These are phyloP conservation scores for Tuber magnatum DNA, from an alignment of 495 filamentous ascomycete genomes.

Conservation along the genomic window DNA sequence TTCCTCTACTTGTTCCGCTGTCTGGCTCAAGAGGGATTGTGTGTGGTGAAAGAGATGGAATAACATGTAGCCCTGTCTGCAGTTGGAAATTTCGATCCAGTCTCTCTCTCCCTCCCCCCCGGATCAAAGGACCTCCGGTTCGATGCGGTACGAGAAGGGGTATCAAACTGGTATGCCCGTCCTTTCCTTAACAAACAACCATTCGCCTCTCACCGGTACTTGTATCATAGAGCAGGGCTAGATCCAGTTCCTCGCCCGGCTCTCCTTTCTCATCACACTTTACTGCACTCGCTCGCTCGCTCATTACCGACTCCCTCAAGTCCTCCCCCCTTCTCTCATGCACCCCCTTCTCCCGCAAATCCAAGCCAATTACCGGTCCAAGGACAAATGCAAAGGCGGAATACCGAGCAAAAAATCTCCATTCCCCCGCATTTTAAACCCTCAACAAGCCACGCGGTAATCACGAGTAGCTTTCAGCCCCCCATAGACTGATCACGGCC, in stretches of 20 bases:
- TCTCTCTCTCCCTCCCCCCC: neutral
- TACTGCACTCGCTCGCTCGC: neutral
- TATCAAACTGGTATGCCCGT: neutral
- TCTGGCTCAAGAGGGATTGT: neutral
- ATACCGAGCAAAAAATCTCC: neutral
- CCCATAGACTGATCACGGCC: neutral
- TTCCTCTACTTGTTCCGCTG: neutral
- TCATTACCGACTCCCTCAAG: neutral
- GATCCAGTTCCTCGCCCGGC: neutral
- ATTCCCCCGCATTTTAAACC: neutral
- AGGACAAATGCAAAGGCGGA: neutral
- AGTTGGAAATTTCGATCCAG: neutral
- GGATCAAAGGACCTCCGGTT: neutral
- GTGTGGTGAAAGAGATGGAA: neutral
- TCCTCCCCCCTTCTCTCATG: neutral
- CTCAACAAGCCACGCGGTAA: neutral
- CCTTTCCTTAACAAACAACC: neutral
- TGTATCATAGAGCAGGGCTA: neutral
- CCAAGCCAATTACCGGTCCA: neutral
- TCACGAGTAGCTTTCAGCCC: neutral
- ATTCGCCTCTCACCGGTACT: too few relatives aligned
- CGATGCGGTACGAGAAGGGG: neutral
- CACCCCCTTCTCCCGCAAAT: neutral
- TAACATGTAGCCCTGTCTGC: neutral
- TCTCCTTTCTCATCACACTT: neutral